A percentile compares a stretch with the other conserved stretches of the same genome.
Conservation (phyloP, 768 basidiomycete species). For the Pisolithus albus region DNA sequence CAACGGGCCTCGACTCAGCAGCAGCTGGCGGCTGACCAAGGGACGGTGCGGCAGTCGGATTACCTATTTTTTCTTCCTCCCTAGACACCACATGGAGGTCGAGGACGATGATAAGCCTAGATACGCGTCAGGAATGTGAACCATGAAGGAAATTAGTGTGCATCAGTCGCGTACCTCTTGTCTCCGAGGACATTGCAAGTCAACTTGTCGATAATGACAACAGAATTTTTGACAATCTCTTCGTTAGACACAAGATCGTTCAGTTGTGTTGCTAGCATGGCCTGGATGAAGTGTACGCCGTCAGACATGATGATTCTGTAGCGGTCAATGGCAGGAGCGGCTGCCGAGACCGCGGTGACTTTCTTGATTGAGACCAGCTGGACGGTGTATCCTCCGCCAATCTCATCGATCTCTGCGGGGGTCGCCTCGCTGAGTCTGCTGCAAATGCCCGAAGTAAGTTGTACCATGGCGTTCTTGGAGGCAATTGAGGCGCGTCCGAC, state of each 20-base stretch:
- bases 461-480: slow-evolving; percentile 29
- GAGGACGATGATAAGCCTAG: slow-evolving; percentile 78
- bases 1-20: not conserved
- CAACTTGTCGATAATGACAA: slow-evolving; percentile 67
- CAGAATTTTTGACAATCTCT: slow-evolving; percentile 53
- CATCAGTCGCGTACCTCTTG: slow-evolving; percentile 53
- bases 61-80: slow-evolving; percentile 67
- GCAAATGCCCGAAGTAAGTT: slow-evolving; percentile 58
- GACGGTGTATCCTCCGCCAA: slow-evolving; percentile 41
- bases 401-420: slow-evolving; percentile 20
- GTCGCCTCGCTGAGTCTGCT: slow-evolving; percentile 39
- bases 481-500: not conserved
- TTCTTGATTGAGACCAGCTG: slow-evolving; percentile 84
- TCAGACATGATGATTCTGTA: slow-evolving; percentile 87
- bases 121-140: not conserved
- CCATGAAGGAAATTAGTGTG: not conserved
- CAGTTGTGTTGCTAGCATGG: slow-evolving; percentile 91
- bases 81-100: slow-evolving; percentile 50
- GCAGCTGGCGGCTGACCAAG: slow-evolving; percentile 19
- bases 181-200: slow-evolving; percentile 80
- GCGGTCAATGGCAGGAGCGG: slow-evolving; percentile 40
- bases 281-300: slow-evolving; percentile 78
- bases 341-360: slow-evolving; percentile 37
- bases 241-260: slow-evolving; percentile 67
- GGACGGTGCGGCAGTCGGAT: slow-evolving; percentile 37